Base-by-base conservation (phyloP, 805 yeast species). In the Maudiozyma pseudohumilis region DNA sequence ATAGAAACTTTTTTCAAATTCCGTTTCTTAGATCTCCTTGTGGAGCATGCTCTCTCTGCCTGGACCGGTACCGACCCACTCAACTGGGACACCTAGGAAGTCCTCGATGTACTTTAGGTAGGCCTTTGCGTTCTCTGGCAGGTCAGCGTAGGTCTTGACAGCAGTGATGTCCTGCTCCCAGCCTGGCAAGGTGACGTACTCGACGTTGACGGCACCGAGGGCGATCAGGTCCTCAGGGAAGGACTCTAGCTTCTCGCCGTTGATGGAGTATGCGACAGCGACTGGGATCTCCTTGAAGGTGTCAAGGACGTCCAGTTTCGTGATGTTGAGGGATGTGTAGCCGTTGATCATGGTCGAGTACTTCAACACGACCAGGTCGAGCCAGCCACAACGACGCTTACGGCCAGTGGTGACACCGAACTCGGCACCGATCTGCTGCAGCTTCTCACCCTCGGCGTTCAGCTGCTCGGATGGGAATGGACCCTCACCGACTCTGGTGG, bases 11-110 rank as follows among this genome's bases (percentile, higher is more conserved):
- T 11, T 23, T 9, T 23, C 25, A 9, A 23, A 11, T 29, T 9
- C 18, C 11, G 22, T 6, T 5, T 12, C 22, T 25, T 30, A 38
- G 13, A 43, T 34, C 11, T 56, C 47, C 60, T 76, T 80, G 50
- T 75, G 77, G 51, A 87, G 71, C 96, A 87, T 88, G 26, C 88
- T 77, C 40, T 82, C 94, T 68, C 97, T 83, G 38, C 86, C 95
- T 46, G 98, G 96, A 45, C 98, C 98, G 40, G 95, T 92, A 59
- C 98, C 98, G 44, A 92, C 92, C 96, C 96, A 92, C 61, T 81
- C 82, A 46, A 92, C 73, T 40, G 94, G 95, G 41, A 85, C 89
- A 34, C 72, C 70, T 44, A 88, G 69, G 55, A 72, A 88, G 46
- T 86, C 80, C 65, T 87, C 97, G 55, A 92, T 89, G 61, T 64